Base-by-base conservation (phyloP, 768 basidiomycete species). In the Cubamyces lactineus region DNA sequence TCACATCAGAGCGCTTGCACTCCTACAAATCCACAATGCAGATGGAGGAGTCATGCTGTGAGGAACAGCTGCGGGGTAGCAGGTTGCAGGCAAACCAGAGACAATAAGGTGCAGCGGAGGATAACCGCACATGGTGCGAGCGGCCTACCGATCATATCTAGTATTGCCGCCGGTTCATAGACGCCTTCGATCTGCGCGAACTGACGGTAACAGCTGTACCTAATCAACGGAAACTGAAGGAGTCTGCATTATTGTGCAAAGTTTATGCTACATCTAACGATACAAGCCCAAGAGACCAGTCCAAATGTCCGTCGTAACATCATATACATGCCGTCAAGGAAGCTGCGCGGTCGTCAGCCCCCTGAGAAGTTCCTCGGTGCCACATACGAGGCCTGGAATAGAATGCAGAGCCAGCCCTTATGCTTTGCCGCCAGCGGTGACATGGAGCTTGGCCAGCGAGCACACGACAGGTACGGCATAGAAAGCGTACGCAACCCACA, bases 401-500 rank as follows among this genome's bases (percentile, higher is more conserved):
- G 11, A 34, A 34, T 6, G 34, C 1, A 34, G 9, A 9, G 9
- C 5, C 5, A 34, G 34, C 24, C 9, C 47, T 66, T 41, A 69
- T 47, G 66, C 77, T 66, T 80, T 77, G 75, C 80, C 54, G 71
- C 74, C 67, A 26, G 75, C 70, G 3, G 81, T 75, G 63, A 90
- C 80, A 49, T 92, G 86, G 39, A 91, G 70, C 71, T 89, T 91
- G 12, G 87, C 79, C 48, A 92, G 73, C 9, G 88, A 84, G 62
- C 84, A 82, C 19, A 91, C 81, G 45, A 92, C 77, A 5, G 91
- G 88, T 21, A 91, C 82, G 2, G 81, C 84, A 62, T 83, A 87
- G 70, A 93, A 92, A 5, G 87, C 84, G 65, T 89, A 91, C 16
- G 83, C 89, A 19, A 91, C 84, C 84, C 87, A 92, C 45, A 87